These are phyloP conservation scores for Malassezia cuniculi DNA, from an alignment of 1,284 basidiomycete species.

Conservation along the genomic window DNA sequence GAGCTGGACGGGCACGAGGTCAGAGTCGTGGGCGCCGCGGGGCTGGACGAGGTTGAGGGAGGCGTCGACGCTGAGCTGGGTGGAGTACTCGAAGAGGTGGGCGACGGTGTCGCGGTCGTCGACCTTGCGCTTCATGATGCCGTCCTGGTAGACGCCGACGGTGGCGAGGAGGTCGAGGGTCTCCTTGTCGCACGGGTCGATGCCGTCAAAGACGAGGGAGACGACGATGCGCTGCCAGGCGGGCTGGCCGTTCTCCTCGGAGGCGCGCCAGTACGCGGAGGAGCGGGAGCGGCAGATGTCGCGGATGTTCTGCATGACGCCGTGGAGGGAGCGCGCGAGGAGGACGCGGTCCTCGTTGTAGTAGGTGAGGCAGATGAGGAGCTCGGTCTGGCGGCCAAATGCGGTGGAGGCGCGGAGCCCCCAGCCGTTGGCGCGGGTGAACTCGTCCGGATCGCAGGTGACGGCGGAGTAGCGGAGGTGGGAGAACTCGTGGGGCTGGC, in stretches of 20 bases:
- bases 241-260: constrained; percentile 60
- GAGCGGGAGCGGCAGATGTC: constrained; percentile 92
- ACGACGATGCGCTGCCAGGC: constrained; percentile 87
- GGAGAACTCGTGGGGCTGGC: constrained; percentile 58
- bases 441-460: constrained; percentile 88
- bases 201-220: constrained; percentile 69
- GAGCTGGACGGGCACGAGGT: constrained; percentile 84
- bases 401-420: constrained; percentile 64
- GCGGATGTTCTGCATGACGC: constrained; percentile 93
- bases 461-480: constrained; percentile 70
- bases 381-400: constrained; percentile 79
- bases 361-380: constrained; percentile 56
- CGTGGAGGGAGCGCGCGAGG: constrained; percentile 60
- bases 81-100: constrained; percentile 61
- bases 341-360: constrained; percentile 93
- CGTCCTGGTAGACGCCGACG: constrained; percentile 50
- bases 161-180: constrained; percentile 46
- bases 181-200: constrained; percentile 83
- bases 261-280: constrained; percentile 65
- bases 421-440: constrained; percentile 56
- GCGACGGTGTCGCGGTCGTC: constrained; percentile 84
- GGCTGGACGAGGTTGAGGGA: constrained; percentile 80
- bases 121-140: constrained; percentile 80
- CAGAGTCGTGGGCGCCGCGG: constrained; percentile 58
- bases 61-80: constrained; percentile 59